phyloP scores from a whole-genome alignment of 2,329 filamentous ascomycete genomes.

The Trichoderma sp. region DNA sequence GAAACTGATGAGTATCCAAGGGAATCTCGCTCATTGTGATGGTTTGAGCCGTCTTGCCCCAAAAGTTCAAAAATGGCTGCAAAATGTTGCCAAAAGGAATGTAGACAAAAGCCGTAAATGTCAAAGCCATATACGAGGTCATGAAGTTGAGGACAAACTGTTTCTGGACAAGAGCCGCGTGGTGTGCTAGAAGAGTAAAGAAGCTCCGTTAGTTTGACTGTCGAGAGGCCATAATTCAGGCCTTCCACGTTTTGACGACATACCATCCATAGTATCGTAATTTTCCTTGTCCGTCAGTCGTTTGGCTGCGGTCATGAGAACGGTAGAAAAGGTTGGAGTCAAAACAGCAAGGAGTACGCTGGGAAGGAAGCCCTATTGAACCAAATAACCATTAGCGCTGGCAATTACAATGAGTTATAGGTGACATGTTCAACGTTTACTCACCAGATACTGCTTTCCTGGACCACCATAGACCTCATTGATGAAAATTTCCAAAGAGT shows the following conservation, averaged over 20 bases:
- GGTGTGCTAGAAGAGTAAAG: constrained; percentile 58
- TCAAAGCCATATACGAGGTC: constrained; percentile 89
- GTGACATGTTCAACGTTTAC: constrained; percentile 32
- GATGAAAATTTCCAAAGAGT: constrained; percentile 93
- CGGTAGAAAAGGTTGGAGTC: constrained; percentile 74
- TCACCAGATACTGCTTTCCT: constrained; percentile 78
- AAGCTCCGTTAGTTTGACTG: not conserved
- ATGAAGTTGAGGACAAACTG: constrained; percentile 97
- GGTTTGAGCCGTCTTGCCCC: constrained; percentile 71
- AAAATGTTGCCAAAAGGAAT: constrained; percentile 86
- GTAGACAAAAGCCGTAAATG: constrained; percentile 91
- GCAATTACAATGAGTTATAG: not conserved
- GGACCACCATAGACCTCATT: constrained; percentile 90
- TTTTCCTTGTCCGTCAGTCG: constrained; percentile 83
- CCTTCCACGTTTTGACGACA: constrained; percentile 5
- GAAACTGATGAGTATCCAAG: constrained; percentile 65
- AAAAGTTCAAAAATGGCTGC: constrained; percentile 82
- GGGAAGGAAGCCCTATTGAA: constrained; percentile 73
- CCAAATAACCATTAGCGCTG: constrained; percentile 23
- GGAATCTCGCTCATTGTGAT: constrained; percentile 77
- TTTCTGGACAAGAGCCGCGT: constrained; percentile 84
- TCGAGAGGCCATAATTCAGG: accelerated
- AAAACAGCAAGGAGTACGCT: constrained; percentile 82
- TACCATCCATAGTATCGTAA: constrained; percentile 79
- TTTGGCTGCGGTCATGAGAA: constrained; percentile 76